A percentile compares a stretch with the other conserved stretches of the same genome.
Conservation (phyloP, 495 filamentous ascomycete genomes). For the Annulohypoxylon stygium region DNA sequence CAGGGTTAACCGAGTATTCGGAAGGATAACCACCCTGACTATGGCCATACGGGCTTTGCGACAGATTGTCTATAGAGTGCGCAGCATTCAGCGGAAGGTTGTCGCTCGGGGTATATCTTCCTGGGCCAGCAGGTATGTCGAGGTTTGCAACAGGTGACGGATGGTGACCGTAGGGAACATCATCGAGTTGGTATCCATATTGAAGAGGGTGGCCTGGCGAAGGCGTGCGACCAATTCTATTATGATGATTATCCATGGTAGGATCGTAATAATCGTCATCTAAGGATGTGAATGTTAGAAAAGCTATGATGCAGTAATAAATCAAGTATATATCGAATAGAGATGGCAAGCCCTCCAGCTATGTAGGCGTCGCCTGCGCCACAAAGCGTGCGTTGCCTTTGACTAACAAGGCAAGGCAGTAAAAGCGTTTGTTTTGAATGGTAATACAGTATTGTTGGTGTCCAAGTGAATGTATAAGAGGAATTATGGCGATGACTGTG, state of each 20-base stretch:
- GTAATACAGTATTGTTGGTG: conserved; percentile 26
- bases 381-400: conserved; percentile 43
- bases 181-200: conserved; percentile 78
- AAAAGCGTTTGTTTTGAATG: conserved; percentile 18
- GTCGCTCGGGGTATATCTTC: conserved; percentile 64
- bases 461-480: conserved; percentile 18
- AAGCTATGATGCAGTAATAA: background rate
- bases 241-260: conserved; percentile 65
- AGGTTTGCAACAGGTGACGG: conserved; percentile 61
- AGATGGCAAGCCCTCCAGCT: conserved; percentile 11
- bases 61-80: conserved; percentile 85
- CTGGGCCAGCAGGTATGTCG: conserved; percentile 75
- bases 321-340: conserved; percentile 3
- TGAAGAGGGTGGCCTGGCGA: conserved; percentile 67
- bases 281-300: conserved; percentile 48
- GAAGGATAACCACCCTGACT: conserved; percentile 72
- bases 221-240: conserved; percentile 68
- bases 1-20: conserved; percentile 82
- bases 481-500: conserved; percentile 30
- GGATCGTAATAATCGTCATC: conserved; percentile 74
- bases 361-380: conserved; percentile 51
- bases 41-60: conserved; percentile 73
- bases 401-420: conserved; percentile 25
- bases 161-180: conserved; percentile 68
- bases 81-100: conserved; percentile 52